Conservation (phyloP, 2,329 filamentous ascomycete species). For the Colletotrichum orchidophilum region DNA sequence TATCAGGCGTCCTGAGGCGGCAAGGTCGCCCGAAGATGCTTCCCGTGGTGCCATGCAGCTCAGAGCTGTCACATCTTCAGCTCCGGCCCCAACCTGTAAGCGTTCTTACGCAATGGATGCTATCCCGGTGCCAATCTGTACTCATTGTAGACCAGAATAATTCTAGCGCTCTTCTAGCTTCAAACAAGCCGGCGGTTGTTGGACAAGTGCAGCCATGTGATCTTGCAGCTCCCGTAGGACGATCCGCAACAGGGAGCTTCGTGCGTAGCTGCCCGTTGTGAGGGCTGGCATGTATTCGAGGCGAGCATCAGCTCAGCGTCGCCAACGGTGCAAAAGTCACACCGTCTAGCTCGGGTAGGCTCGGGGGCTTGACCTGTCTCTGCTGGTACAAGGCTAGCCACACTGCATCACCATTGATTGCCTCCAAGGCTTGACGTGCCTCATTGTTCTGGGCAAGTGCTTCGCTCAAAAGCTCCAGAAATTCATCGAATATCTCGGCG, state of each 20-base stretch:
- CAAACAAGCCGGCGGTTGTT: not conserved
- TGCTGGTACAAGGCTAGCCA: conserved; percentile 71
- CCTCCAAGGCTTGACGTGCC: conserved; percentile 67
- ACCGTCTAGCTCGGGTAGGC: conserved; percentile 54
- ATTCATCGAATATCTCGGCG: conserved; percentile 76
- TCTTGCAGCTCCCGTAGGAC: not conserved
- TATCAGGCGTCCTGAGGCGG: not conserved
- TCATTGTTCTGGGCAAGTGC: conserved; percentile 55
- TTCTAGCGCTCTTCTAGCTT: conserved; percentile 25
- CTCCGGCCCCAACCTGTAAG: not conserved
- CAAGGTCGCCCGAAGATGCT: not conserved
- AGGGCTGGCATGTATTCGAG: not conserved
- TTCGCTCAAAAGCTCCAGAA: conserved; percentile 70
- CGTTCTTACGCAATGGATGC: not conserved
- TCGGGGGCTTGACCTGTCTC: conserved; percentile 48
- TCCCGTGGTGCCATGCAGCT: not conserved
- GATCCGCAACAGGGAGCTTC: not conserved
- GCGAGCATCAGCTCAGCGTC: conserved; percentile 3
- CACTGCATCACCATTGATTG: conserved; percentile 77
- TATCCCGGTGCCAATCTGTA: not conserved
- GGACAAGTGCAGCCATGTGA: not conserved
- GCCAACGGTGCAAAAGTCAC: conserved; percentile 45
- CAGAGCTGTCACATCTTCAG: not conserved
- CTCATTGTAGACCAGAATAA: not conserved
- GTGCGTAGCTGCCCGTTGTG: not conserved